Percentiles rank a stretch among this genome's conserved stretches.
Evolutionary conservation across 2,329 filamentous ascomycete species (phyloP).

Genomic region (Truncatella angustata): DNA sequence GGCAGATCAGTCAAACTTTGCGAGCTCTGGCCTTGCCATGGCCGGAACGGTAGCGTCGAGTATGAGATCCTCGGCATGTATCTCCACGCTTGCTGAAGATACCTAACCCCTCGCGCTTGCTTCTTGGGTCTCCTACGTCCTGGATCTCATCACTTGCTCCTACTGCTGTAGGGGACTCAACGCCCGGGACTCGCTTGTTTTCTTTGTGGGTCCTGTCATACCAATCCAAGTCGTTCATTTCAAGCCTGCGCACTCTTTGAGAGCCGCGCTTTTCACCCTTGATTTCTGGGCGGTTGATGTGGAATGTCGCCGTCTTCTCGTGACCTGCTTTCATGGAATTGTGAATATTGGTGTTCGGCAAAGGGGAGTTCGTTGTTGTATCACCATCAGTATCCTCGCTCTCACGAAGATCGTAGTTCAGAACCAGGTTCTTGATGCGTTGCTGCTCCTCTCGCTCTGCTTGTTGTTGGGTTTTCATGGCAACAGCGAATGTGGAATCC

Average conservation of each 20-base stretch:
- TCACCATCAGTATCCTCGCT: slow-evolving; percentile 79
- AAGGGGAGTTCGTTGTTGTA: slow-evolving; percentile 40
- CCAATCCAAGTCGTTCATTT: slow-evolving; percentile 98
- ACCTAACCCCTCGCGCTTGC: slow-evolving; percentile 15
- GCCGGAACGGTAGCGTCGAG: background rate
- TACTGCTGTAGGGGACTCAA: slow-evolving; percentile 11
- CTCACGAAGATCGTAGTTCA: slow-evolving; percentile 93
- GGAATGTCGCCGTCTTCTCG: slow-evolving; percentile 48
- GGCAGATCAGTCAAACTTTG: background rate
- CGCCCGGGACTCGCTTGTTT: slow-evolving; percentile 10
- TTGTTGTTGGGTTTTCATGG: slow-evolving; percentile 94
- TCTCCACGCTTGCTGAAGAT: slow-evolving; percentile 24
- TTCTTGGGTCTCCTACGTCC: slow-evolving; percentile 15
- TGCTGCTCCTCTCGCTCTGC: slow-evolving; percentile 96
- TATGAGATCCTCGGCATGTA: slow-evolving; percentile 14
- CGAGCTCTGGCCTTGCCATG: background rate
- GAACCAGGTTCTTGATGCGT: slow-evolving; percentile 94
- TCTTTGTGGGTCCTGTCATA: slow-evolving; percentile 46
- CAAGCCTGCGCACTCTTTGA: slow-evolving; percentile 84
- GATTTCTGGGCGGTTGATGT: slow-evolving; percentile 56
- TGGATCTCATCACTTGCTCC: slow-evolving; percentile 12
- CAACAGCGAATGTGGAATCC: slow-evolving; percentile 91
- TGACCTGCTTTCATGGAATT: slow-evolving; percentile 40
- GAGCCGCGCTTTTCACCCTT: slow-evolving; percentile 63
- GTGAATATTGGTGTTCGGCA: slow-evolving; percentile 51